Evolutionary conservation across 352 stramenopile genomes (phyloP).

Genomic region (Phytophthora sp.): DNA sequence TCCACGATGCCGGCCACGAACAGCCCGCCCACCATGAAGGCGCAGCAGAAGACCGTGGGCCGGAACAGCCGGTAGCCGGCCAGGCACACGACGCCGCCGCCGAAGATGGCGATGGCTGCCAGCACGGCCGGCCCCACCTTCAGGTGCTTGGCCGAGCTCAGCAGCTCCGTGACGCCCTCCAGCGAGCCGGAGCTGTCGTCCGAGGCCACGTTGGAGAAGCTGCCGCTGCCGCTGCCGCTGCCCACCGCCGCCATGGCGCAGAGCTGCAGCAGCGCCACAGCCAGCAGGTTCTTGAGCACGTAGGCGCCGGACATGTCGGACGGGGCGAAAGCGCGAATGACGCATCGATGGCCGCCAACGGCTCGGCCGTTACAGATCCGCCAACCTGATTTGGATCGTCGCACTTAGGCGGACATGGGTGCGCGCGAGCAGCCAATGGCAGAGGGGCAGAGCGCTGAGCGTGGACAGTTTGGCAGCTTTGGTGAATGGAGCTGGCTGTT

Average conservation of each 20-base stretch:
- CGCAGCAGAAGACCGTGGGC: conserved; percentile 66
- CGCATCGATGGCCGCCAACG: background rate
- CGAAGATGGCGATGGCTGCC: conserved; percentile 51
- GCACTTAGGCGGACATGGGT: conserved; percentile 17
- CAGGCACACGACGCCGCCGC: conserved; percentile 53
- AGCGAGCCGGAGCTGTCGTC: conserved; percentile 27
- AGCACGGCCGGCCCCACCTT: conserved; percentile 53
- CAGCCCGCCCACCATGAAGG: conserved; percentile 75
- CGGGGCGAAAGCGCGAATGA: conserved; percentile 11
- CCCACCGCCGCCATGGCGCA: conserved; percentile 21
- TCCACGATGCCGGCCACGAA: conserved; percentile 64
- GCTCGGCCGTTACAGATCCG: too few relatives aligned
- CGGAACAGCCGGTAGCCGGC: conserved; percentile 66
- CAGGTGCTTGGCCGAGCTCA: conserved; percentile 49
- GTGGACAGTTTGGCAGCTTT: too few relatives aligned
- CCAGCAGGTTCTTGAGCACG: conserved; percentile 23
- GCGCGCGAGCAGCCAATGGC: background rate
- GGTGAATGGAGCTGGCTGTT: background rate
- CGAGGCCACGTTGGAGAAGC: conserved; percentile 7
- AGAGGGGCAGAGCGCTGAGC: background rate
- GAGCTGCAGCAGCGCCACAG: conserved; percentile 25
- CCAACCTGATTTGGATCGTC: conserved; percentile 34
- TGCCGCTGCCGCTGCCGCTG: conserved; percentile 18
- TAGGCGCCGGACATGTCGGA: conserved; percentile 8
- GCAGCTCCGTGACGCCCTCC: conserved; percentile 37